These are phyloP conservation scores for Priceomyces melissophilus DNA, from an alignment of 805 yeast species.

Conservation along the genomic window DNA sequence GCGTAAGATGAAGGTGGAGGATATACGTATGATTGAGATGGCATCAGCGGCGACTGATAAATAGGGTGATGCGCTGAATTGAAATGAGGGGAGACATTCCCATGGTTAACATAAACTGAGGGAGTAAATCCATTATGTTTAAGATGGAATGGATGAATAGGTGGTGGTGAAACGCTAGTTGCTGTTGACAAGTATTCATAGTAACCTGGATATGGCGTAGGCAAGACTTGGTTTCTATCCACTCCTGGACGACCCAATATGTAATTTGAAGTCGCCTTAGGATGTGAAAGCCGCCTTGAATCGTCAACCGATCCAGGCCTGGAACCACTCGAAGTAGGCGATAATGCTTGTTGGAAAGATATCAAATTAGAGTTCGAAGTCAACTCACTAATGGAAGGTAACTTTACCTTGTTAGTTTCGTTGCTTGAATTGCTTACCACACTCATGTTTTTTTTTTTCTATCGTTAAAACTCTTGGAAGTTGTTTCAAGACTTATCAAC, in stretches of 20 bases:
- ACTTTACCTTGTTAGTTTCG: slow-evolving; percentile 13
- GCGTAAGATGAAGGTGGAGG: slow-evolving; percentile 4
- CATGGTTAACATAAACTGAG: background rate
- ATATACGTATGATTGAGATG: slow-evolving; percentile 1
- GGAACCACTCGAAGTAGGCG: too few species aligned
- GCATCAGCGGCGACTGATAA: background rate
- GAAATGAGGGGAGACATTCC: too few species aligned
- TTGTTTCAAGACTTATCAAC: background rate
- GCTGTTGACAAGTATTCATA: slow-evolving; percentile 4
- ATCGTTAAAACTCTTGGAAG: background rate
- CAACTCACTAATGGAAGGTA: slow-evolving; percentile 27
- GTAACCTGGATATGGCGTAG: slow-evolving; percentile 9
- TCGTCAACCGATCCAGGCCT: background rate
- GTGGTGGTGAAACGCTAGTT: slow-evolving; percentile 13
- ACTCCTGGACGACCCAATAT: background rate
- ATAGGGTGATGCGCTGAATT: slow-evolving; percentile 1
- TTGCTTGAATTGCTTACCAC: background rate
- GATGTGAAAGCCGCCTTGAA: background rate
- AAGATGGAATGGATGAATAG: background rate
- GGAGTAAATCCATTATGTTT: background rate
- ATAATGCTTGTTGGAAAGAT: background rate
- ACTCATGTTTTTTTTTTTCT: background rate
- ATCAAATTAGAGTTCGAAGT: slow-evolving; percentile 13
- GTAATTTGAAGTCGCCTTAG: slow-evolving; percentile 3
- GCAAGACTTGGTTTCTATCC: slow-evolving; percentile 6